These are phyloP conservation scores for Phytophthora agathidicida DNA, from an alignment of 352 stramenopile genomes.

Conservation along the genomic window DNA sequence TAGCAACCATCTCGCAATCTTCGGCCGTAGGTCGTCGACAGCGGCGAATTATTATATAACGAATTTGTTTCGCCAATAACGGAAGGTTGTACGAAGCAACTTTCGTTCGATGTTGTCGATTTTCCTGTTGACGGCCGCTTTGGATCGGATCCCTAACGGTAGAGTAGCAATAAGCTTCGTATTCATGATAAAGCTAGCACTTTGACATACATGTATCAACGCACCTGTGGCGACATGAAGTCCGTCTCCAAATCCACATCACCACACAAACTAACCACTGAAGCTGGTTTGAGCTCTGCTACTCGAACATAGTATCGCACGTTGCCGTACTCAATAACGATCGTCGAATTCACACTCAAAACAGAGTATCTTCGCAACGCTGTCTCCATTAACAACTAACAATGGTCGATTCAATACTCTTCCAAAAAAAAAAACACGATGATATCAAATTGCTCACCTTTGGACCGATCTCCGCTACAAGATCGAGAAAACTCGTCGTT, in stretches of 20 bases:
- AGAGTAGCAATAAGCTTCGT: neutral
- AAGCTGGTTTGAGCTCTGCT: slow-evolving; percentile 52
- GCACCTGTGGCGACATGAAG: slow-evolving; percentile 48
- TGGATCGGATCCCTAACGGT: slow-evolving; percentile 17
- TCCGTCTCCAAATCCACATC: slow-evolving; percentile 73
- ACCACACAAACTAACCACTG: slow-evolving; percentile 57
- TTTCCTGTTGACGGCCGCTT: slow-evolving; percentile 18
- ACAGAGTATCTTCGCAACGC: slow-evolving; percentile 63
- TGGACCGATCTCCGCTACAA: slow-evolving; percentile 59
- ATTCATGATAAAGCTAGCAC: too few species aligned
- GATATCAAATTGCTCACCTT: too few species aligned
- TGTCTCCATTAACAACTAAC: slow-evolving; percentile 60
- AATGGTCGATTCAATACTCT: neutral
- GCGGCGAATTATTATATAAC: neutral
- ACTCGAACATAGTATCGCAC: slow-evolving; percentile 53
- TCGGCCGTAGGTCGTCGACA: slow-evolving; percentile 8
- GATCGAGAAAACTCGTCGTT: slow-evolving; percentile 46
- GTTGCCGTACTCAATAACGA: slow-evolving; percentile 60
- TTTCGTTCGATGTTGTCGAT: neutral
- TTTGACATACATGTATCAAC: slow-evolving; percentile 5
- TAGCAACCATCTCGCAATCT: slow-evolving; percentile 27
- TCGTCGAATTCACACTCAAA: slow-evolving; percentile 52
- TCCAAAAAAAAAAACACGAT: too few species aligned
- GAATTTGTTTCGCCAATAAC: neutral
- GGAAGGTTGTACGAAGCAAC: neutral